These are phyloP conservation scores for Xylaria sp. DNA, from an alignment of 2,329 filamentous ascomycete genomes.

Conservation along the genomic window DNA sequence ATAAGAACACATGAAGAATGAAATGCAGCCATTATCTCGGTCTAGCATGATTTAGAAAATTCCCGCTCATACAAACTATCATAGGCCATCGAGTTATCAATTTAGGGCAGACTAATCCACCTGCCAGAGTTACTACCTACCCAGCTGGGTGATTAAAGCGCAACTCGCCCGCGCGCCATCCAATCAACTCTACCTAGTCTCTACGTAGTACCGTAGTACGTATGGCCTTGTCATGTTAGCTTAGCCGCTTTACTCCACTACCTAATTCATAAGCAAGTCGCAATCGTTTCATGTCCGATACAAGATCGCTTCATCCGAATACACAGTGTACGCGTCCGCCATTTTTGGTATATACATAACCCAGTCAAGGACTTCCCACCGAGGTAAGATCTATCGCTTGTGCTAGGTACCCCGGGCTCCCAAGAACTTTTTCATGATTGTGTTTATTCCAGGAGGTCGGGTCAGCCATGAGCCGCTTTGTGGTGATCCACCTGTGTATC, in stretches of 20 bases:
- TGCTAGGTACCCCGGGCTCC: conserved; percentile 1
- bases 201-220: not conserved
- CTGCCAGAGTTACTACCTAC: not conserved
- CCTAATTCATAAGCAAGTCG: conserved; percentile 1
- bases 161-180: conserved; percentile 3
- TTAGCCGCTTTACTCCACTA: not conserved
- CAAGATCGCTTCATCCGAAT: not conserved
- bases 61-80: not conserved
- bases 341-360: not conserved
- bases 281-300: conserved; percentile 1
- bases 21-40: not conserved
- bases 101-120: not conserved
- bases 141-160: not conserved
- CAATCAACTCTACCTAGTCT: conserved; percentile 2
- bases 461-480: not conserved
- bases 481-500: not conserved
- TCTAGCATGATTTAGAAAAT: not conserved
- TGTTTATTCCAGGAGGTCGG: conserved; percentile 10
- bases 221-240: not conserved
- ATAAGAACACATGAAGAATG: not conserved
- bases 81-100: not conserved
- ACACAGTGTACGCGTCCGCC: not conserved
- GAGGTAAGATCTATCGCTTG: not conserved
- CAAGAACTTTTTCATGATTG: not conserved
- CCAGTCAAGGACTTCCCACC: not conserved